Evolutionary conservation across 768 basidiomycete genomes (phyloP).

Genomic region (Boletellus emodensis): DNA sequence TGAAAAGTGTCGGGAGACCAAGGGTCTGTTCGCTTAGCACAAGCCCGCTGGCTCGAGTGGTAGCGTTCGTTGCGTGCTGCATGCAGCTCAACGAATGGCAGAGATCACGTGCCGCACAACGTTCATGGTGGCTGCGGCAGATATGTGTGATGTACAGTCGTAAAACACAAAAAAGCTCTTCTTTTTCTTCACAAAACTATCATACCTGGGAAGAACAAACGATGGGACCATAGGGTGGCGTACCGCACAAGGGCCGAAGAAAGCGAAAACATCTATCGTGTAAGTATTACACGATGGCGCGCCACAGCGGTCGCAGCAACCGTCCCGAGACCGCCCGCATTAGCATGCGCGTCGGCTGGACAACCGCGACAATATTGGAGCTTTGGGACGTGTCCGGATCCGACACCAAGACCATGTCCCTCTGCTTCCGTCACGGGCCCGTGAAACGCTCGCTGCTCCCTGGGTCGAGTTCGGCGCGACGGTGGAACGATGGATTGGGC

Average conservation of each 20-base stretch:
- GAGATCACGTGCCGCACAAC: neutral
- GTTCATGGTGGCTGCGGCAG: no score
- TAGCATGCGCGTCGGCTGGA: no score
- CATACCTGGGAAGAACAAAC: neutral
- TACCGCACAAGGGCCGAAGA: neutral
- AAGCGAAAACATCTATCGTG: constrained; percentile 22
- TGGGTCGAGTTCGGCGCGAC: constrained; percentile 43
- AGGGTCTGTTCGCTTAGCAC: no score
- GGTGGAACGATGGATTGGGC: constrained; percentile 51
- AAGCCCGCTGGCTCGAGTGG: no score
- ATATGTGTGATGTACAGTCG: neutral
- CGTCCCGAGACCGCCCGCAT: no score
- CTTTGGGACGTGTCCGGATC: constrained; percentile 55
- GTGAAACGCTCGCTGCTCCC: constrained; percentile 35
- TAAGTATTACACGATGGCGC: constrained; percentile 33
- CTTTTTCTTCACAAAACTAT: neutral
- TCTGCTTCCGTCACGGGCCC: constrained; percentile 33
- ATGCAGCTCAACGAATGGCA: neutral
- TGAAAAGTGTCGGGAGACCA: no score
- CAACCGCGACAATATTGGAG: constrained; percentile 61
- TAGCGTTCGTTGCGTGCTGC: no score
- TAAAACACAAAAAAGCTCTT: neutral
- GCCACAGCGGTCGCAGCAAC: neutral
- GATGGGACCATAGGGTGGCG: no score
- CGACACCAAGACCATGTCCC: constrained; percentile 42